Percentiles rank a stretch among this genome's conserved stretches.
Conservation (phyloP, 140 eudicot species). For the Flaveria floridana region DNA sequence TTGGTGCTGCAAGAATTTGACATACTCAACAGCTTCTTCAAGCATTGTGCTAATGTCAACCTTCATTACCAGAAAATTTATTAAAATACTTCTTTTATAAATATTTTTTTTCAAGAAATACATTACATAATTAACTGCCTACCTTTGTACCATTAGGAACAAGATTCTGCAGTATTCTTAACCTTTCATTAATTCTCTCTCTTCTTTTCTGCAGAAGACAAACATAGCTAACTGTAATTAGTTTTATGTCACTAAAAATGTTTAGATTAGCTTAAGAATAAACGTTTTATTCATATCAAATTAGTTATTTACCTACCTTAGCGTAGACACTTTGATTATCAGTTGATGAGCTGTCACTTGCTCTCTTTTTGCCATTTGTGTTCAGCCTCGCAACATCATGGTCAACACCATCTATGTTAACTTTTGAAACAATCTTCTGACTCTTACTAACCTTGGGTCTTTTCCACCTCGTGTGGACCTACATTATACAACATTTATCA, state of each 20-base stretch:
- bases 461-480: conserved; percentile 51
- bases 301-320: conserved; percentile 40
- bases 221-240: not conserved
- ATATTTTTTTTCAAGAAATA: not conserved
- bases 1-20: conserved; percentile 68
- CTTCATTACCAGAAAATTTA: conserved; percentile 28
- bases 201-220: conserved; percentile 61
- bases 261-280: not conserved
- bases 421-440: conserved; percentile 19
- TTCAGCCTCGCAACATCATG: conserved; percentile 22
- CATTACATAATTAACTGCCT: conserved; percentile 9
- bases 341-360: conserved; percentile 48
- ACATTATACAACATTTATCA: conserved; percentile 21
- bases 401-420: not conserved
- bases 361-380: conserved; percentile 43
- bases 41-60: conserved; percentile 90
- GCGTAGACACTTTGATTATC: conserved; percentile 76
- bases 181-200: conserved; percentile 62
- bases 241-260: not conserved
- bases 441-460: conserved; percentile 37
- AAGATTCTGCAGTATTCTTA: conserved; percentile 56
- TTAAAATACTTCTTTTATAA: not conserved
- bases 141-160: conserved; percentile 83
- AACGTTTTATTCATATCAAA: conserved; percentile 2
- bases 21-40: conserved; percentile 76